Evolutionary conservation across 441 rosid genomes (phyloP).

Genomic region (Raphanus hybrid): DNA sequence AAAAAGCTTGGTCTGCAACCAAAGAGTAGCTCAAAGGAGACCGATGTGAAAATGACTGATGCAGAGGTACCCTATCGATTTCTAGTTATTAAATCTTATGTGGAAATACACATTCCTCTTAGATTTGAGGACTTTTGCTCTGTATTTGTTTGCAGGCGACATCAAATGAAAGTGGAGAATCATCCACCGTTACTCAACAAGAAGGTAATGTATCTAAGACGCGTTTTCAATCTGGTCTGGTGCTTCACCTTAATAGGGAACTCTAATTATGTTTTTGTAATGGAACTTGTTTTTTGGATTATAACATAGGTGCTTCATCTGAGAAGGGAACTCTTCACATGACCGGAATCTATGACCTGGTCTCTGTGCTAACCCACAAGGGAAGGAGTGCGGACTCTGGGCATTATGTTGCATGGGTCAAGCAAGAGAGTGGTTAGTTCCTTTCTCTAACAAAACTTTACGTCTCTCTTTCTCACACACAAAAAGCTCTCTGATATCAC

Average conservation of each 20-base stretch:
- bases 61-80: constrained; percentile 55
- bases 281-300: not conserved
- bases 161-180: constrained; percentile 62
- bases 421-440: constrained; percentile 87
- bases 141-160: constrained; percentile 56
- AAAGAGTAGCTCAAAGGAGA: constrained; percentile 55
- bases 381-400: constrained; percentile 99
- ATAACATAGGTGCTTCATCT: constrained; percentile 51
- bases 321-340: constrained; percentile 44
- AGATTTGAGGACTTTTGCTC: not conserved
- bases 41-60: constrained; percentile 77
- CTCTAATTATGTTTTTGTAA: not conserved
- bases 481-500: not conserved
- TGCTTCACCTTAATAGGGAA: constrained; percentile 40
- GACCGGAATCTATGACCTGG: constrained; percentile 92
- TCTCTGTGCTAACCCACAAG: constrained; percentile 92
- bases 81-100: not conserved
- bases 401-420: constrained; percentile 97
- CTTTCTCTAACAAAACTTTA: constrained; percentile 12
- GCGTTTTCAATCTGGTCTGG: constrained; percentile 11
- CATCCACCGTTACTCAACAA: constrained; percentile 54
- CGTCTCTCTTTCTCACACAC: not conserved
- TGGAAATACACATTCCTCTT: constrained; percentile 1
- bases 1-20: constrained; percentile 85
- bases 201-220: constrained; percentile 55